A percentile compares a stretch with the other conserved stretches of the same genome.
phyloP scores from a whole-genome alignment of 805 yeast genomes.

The Metschnikowia rubicola region DNA sequence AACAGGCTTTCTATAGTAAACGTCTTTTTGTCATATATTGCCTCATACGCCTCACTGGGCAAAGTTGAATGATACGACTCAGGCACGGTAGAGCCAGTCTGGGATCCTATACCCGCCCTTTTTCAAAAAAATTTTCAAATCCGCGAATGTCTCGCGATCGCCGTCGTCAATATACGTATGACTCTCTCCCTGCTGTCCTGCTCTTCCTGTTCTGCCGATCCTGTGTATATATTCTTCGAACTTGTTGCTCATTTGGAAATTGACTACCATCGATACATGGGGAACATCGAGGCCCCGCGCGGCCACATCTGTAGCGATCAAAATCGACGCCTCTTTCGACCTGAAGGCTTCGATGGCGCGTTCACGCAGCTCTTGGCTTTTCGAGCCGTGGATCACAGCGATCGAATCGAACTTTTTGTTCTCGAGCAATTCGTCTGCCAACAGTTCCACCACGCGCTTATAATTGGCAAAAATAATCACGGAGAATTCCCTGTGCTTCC shows the following conservation, averaged over 20 bases:
- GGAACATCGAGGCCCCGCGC: conserved; percentile 95
- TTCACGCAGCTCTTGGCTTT: conserved; percentile 82
- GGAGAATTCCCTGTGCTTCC: conserved; percentile 27
- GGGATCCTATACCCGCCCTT: conserved; percentile 30
- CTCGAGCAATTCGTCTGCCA: conserved; percentile 48
- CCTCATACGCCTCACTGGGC: too few relatives aligned
- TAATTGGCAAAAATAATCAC: conserved; percentile 80
- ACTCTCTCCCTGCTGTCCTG: conserved; percentile 77
- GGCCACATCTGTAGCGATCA: conserved; percentile 93
- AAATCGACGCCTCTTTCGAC: conserved; percentile 50
- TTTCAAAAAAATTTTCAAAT: conserved; percentile 47
- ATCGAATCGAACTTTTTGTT: conserved; percentile 39
- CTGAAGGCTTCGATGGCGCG: conserved; percentile 61
- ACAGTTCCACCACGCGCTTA: conserved; percentile 66
- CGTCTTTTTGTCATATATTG: too few relatives aligned
- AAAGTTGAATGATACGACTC: background rate
- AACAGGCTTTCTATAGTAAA: too few relatives aligned
- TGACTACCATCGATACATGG: conserved; percentile 77
- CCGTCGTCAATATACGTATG: conserved; percentile 64
- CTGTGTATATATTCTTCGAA: conserved; percentile 88
- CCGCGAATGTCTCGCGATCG: conserved; percentile 51
- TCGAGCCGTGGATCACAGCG: conserved; percentile 80
- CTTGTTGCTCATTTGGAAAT: conserved; percentile 75
- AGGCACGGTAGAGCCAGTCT: conserved; percentile 21
- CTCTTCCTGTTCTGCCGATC: conserved; percentile 96